Base-by-base conservation (phyloP, 768 basidiomycete genomes). In the Russula foetens region DNA sequence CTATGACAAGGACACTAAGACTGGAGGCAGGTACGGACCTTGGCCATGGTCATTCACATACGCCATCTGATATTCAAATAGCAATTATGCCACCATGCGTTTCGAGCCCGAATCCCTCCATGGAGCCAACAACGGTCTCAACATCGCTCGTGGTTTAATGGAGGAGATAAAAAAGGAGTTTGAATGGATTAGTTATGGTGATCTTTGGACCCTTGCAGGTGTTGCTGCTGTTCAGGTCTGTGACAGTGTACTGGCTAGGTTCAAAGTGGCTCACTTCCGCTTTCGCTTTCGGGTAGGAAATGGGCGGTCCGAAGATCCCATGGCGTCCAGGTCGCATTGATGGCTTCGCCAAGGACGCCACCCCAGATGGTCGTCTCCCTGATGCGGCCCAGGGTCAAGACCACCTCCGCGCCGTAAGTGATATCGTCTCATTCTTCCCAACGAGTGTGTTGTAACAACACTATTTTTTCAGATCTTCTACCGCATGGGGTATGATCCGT, bases 11-110 rank as follows among this genome's bases (percentile, higher is more conserved):
- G 81, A 81, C 0, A 75, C 79, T 47, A 81, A 81, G 60, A 84
- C 85, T 17, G 90, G 91, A 62, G 90, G 91, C 74, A 92, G 91
- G 90, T 84, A 65, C 50, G 53, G 21, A 29, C 11, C 39, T 47
- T 47, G 29, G 26, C 63, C 17, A 28, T 61, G 53, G 48, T 49
- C 28, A 43, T 51, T 41, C 61, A 53, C 61, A 17, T 4, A 44
- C 66, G 6, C 31, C 65, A 53, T 28, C 39, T 45, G 44, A 21
- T 26, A 56, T 26, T 49, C 47, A 28, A 45, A 33, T 70, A 88
- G 91, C 79, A 98, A 99, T 81, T 94, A 92, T 66, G 96, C 97
- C 2, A 98, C 96, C 24, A 99, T 99, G 96, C 89, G 96, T 58
- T 99, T 98, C 74, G 82, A 84, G 56, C 90, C 96, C 43, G 96